Conservation (phyloP, 176 grass and related monocot genomes). For the Oryza australiensis region DNA sequence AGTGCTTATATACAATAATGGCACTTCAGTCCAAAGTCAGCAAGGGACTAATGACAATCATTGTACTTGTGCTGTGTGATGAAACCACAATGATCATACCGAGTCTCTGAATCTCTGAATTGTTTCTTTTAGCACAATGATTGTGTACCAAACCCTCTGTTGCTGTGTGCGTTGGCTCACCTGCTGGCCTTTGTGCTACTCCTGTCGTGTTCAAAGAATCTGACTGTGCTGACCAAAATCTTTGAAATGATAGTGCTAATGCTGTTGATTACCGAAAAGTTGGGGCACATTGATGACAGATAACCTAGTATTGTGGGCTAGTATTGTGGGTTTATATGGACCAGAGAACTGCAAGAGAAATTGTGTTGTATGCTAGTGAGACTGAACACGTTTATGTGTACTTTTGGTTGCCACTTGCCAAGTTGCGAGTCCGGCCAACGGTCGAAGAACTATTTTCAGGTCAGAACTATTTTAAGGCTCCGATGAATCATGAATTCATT, state of each 20-base stretch:
- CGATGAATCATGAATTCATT: neutral
- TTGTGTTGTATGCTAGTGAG: neutral
- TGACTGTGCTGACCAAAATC: neutral
- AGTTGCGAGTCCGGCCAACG: neutral
- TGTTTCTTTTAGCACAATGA: constrained; percentile 2
- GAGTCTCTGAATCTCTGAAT: neutral
- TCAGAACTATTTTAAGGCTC: neutral
- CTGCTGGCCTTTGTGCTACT: neutral
- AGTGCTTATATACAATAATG: constrained; percentile 19
- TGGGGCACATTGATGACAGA: neutral
- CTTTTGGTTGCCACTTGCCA: neutral
- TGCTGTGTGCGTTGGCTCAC: neutral
- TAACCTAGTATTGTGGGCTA: neutral
- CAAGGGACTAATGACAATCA: neutral
- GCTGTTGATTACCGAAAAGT: neutral
- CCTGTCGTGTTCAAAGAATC: neutral
- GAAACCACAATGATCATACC: neutral
- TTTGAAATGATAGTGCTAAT: neutral
- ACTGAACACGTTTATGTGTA: neutral
- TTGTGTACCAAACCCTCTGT: neutral
- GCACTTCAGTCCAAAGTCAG: neutral
- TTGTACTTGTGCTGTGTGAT: neutral
- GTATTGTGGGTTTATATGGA: neutral
- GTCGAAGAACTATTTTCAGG: neutral
- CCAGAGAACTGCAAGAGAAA: neutral